Conservation (phyloP, 306 rosid species). For the Medicago arabica region DNA sequence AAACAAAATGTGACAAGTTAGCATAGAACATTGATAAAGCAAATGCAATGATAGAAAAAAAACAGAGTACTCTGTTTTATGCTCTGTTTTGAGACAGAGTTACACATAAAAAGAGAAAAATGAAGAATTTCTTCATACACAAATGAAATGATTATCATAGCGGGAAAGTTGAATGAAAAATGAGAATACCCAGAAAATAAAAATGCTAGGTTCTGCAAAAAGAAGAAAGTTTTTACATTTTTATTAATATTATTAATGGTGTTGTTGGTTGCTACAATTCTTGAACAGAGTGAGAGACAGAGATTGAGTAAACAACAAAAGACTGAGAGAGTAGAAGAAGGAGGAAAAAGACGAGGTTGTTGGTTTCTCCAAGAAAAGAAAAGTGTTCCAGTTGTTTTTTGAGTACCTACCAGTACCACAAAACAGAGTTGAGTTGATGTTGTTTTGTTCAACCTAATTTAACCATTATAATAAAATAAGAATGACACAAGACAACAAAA, state of each 20-base stretch:
- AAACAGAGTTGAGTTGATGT: background rate
- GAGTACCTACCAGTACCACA: background rate
- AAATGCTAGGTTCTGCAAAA: conserved; percentile 32
- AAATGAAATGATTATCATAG: conserved; percentile 49
- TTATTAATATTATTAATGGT: background rate
- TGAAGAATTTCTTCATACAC: background rate
- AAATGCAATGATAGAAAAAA: conserved; percentile 23
- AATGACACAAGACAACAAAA: background rate
- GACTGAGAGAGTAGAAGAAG: conserved; percentile 45
- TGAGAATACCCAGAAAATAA: background rate
- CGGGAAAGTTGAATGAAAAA: conserved; percentile 70
- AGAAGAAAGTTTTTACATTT: background rate
- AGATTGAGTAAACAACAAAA: conserved; percentile 44
- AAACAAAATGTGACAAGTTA: conserved; percentile 25
- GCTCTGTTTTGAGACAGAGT: conserved; percentile 25
- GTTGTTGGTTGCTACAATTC: conserved; percentile 20
- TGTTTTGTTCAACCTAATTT: background rate
- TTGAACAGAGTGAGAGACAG: conserved; percentile 58
- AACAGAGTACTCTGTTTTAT: background rate
- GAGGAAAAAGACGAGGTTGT: conserved; percentile 76
- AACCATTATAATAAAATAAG: background rate
- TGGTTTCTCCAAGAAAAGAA: conserved; percentile 56
- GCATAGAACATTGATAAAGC: conserved; percentile 1
- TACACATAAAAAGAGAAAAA: background rate
- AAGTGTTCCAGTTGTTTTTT: conserved; percentile 29